These are phyloP conservation scores for Tulasnella sp. DNA, from an alignment of 768 basidiomycete genomes.

Conservation along the genomic window DNA sequence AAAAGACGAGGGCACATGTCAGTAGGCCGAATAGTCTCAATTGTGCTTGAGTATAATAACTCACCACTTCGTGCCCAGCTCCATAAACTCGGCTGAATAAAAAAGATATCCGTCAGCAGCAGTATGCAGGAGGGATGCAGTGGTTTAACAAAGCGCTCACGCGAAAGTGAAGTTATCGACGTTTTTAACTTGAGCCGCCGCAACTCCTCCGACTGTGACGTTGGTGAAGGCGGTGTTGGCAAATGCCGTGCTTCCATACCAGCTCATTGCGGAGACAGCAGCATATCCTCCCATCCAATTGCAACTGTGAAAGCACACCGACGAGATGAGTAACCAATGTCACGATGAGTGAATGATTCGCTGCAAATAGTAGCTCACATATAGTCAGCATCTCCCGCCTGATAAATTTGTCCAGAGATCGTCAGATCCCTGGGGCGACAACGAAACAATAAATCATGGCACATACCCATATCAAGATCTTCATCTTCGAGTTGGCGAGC, in stretches of 20 bases:
- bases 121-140: background rate
- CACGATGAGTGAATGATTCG: background rate
- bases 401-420: too few species aligned
- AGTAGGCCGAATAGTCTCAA: background rate
- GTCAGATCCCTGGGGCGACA: too few species aligned
- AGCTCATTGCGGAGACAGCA: conserved; percentile 26
- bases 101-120: conserved; percentile 1
- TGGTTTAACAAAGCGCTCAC: conserved; percentile 32
- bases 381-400: too few species aligned
- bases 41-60: conserved; percentile 22
- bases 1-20: background rate
- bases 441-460: conserved; percentile 29
- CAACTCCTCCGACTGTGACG: conserved; percentile 43
- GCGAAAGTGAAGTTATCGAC: conserved; percentile 60
- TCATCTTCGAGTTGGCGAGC: conserved; percentile 35
- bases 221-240: conserved; percentile 33
- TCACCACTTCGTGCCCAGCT: conserved; percentile 54
- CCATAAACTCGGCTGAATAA: conserved; percentile 40
- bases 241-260: conserved; percentile 11
- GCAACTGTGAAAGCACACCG: conserved; percentile 11
- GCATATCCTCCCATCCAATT: conserved; percentile 32
- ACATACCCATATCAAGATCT: conserved; percentile 38
- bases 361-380: too few species aligned
- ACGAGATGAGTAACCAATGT: conserved; percentile 10
- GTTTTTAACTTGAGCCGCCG: conserved; percentile 51